Conservation (phyloP, 1,284 basidiomycete genomes). For the Macrocystidia cucumis region DNA sequence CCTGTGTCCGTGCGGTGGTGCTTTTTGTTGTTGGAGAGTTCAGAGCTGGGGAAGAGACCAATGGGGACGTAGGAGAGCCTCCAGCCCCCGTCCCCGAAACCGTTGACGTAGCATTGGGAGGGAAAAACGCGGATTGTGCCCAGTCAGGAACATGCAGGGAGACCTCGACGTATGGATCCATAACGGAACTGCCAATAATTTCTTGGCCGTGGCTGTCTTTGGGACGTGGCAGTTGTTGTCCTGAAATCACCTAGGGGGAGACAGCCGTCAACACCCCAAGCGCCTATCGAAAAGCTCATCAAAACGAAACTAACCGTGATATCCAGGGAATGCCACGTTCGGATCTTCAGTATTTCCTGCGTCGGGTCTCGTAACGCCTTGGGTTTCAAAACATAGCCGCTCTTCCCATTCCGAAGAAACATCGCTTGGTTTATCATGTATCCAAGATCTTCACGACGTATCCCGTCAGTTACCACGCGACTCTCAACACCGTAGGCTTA, state of each 20-base stretch:
- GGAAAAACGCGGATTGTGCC: slow-evolving; percentile 30
- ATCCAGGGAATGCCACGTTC: slow-evolving; percentile 56
- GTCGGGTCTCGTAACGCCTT: slow-evolving; percentile 62
- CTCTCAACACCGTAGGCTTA: slow-evolving; percentile 20
- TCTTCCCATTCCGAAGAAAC: slow-evolving; percentile 83
- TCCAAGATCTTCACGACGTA: slow-evolving; percentile 57
- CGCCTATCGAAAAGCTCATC: no score
- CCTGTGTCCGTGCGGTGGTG: slow-evolving; percentile 41
- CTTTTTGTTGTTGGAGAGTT: slow-evolving; percentile 21
- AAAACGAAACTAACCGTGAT: slow-evolving; percentile 39
- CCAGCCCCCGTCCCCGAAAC: no score
- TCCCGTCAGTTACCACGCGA: neutral
- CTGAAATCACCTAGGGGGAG: slow-evolving; percentile 69
- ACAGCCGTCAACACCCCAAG: no score
- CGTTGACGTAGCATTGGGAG: slow-evolving; percentile 11
- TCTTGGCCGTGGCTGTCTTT: slow-evolving; percentile 61
- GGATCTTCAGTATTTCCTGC: slow-evolving; percentile 48
- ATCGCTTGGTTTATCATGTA: slow-evolving; percentile 92
- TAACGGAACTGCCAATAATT: slow-evolving; percentile 46
- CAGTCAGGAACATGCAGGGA: slow-evolving; percentile 74
- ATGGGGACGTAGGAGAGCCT: slow-evolving; percentile 14
- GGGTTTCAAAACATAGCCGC: slow-evolving; percentile 92
- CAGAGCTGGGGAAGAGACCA: slow-evolving; percentile 21
- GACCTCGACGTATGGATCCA: slow-evolving; percentile 78
- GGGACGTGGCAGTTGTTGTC: slow-evolving; percentile 83